phyloP scores from a whole-genome alignment of 768 basidiomycete species.

The Sarcodon sp. region DNA sequence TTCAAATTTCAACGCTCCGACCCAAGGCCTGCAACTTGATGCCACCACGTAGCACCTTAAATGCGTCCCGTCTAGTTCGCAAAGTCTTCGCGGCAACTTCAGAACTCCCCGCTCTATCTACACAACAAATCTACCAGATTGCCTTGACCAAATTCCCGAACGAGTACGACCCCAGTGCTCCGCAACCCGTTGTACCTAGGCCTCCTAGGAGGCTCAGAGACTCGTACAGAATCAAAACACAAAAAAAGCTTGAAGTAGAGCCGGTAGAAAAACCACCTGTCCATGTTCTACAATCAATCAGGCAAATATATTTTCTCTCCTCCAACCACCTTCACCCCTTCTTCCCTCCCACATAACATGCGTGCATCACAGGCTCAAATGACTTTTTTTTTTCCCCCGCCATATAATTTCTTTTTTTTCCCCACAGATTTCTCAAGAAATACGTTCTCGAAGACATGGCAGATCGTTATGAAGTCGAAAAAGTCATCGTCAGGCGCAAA shows the following conservation, averaged over 20 bases:
- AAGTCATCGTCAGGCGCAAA: conserved; percentile 5
- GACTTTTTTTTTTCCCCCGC: neutral
- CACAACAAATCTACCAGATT: conserved; percentile 9
- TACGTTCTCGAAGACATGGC: conserved; percentile 11
- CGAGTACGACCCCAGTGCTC: neutral
- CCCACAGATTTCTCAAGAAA: conserved; percentile 12
- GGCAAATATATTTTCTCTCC: too few relatives aligned
- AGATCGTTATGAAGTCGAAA: conserved; percentile 7
- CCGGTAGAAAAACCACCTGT: too few relatives aligned
- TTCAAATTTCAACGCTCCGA: too few relatives aligned
- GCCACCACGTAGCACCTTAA: conserved; percentile 1
- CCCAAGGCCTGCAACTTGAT: too few relatives aligned
- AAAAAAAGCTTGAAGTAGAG: too few relatives aligned
- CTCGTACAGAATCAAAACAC: neutral
- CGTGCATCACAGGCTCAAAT: conserved; percentile 4
- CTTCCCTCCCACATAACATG: conserved; percentile 2
- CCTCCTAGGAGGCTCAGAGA: neutral
- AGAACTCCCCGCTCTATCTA: conserved; percentile 4
- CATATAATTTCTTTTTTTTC: neutral
- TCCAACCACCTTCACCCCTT: too few relatives aligned
- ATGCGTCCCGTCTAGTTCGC: conserved; percentile 5
- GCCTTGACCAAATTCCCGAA: conserved; percentile 4
- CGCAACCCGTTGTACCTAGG: neutral
- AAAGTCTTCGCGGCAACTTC: conserved; percentile 1
- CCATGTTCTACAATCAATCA: too few relatives aligned